A percentile compares a stretch with the other conserved stretches of the same genome.
Conservation (phyloP, 495 filamentous ascomycete genomes). For the Xylaria sp. region DNA sequence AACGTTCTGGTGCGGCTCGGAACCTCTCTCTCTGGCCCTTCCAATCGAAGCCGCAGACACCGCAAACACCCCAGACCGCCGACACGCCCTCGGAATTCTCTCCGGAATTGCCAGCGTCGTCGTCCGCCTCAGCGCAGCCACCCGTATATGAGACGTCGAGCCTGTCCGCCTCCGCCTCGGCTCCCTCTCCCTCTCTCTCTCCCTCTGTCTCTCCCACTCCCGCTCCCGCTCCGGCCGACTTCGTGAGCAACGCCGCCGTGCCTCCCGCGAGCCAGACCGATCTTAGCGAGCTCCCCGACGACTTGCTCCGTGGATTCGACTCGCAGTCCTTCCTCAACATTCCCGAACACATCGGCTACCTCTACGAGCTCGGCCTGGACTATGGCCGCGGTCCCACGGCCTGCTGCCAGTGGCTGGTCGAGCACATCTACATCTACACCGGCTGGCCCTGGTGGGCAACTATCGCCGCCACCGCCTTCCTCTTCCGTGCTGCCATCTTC, state of each 20-base stretch:
- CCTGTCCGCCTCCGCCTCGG: too few relatives aligned
- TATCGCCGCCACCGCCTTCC: constrained; percentile 67
- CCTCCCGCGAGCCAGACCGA: constrained; percentile 1
- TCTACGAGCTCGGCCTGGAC: constrained; percentile 82
- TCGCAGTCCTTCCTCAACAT: constrained; percentile 57
- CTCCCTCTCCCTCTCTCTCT: too few relatives aligned
- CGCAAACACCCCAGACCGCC: not conserved
- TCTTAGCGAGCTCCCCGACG: constrained; percentile 13
- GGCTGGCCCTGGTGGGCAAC: constrained; percentile 84
- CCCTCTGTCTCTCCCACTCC: too few relatives aligned
- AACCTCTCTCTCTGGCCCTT: constrained; percentile 45
- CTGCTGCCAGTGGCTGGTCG: constrained; percentile 73
- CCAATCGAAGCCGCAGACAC: constrained; percentile 31
- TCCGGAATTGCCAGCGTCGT: not conserved
- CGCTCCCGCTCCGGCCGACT: constrained; percentile 11
- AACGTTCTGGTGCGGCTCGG: constrained; percentile 37
- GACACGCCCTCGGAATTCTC: too few relatives aligned
- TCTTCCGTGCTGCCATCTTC: constrained; percentile 70
- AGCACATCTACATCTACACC: constrained; percentile 77
- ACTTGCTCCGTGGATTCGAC: constrained; percentile 42
- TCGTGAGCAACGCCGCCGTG: constrained; percentile 6
- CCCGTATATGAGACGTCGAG: not conserved
- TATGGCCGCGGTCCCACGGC: constrained; percentile 81
- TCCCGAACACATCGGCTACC: constrained; percentile 79
- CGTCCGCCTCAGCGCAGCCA: constrained; percentile 16